A percentile compares a stretch with the other conserved stretches of the same genome.
phyloP scores from a whole-genome alignment of 2,329 filamentous ascomycete species.

The Madurella fahalii region DNA sequence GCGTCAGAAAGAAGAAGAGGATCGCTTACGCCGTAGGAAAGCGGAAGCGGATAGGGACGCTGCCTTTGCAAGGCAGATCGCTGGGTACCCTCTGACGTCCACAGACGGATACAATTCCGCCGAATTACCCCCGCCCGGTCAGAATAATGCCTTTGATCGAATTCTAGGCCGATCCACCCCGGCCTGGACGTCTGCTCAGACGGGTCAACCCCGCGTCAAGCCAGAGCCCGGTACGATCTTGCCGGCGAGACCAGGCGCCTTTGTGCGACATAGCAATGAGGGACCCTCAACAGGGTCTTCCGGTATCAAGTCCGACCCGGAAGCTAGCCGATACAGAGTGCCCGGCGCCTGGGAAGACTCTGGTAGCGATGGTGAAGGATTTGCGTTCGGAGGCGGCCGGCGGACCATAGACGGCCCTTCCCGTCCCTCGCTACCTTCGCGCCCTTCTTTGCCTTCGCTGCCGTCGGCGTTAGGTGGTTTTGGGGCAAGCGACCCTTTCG shows the following conservation, averaged over 20 bases:
- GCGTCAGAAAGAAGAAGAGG: constrained; percentile 33
- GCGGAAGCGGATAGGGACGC: constrained; percentile 34
- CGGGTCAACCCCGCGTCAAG: constrained; percentile 2
- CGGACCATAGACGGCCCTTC: neutral
- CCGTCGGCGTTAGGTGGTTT: neutral
- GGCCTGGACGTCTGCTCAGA: neutral
- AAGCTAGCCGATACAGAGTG: constrained; percentile 1
- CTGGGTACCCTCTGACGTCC: constrained; percentile 2
- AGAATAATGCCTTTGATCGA: constrained; percentile 21
- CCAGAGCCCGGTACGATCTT: constrained; percentile 1
- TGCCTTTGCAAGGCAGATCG: constrained; percentile 17
- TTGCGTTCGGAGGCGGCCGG: neutral
- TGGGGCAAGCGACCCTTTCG: neutral
- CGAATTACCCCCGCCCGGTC: constrained; percentile 6
- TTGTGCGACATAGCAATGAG: neutral
- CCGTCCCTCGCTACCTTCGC: constrained; percentile 1
- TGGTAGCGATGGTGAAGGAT: constrained; percentile 7
- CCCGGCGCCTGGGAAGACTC: constrained; percentile 13
- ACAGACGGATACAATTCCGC: neutral
- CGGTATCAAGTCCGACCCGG: constrained; percentile 1
- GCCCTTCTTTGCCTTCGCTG: constrained; percentile 2
- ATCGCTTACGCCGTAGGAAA: constrained; percentile 36
- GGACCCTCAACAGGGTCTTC: neutral
- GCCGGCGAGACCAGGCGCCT: constrained; percentile 1
- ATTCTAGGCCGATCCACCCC: constrained; percentile 17